Evolutionary conservation across 768 basidiomycete genomes (phyloP), one percentile per base, ranked within the genome.

Genomic region (Lactarius sp.): DNA sequence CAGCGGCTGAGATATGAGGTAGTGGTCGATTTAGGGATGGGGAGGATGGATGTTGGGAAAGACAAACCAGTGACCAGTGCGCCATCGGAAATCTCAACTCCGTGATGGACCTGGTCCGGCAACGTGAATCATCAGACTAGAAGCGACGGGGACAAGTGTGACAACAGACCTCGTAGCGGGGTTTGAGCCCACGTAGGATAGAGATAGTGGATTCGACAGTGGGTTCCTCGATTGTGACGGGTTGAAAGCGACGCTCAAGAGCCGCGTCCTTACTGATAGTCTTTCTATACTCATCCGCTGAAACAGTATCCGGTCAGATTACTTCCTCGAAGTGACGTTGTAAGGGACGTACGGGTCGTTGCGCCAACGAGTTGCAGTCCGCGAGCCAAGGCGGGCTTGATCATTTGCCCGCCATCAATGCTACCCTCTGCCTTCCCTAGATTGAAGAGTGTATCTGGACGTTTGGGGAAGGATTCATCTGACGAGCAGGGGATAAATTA

Each of bases 251-350:
- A 16, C 92, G 83, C 69, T 94, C 93, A 2, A 96, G 84, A 0
- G 94, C 94, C 0, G 92, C 88, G 61, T 95, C 94, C 74, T 94
- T 95, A 52, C 85, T 89, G 42, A 97, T 97, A 0, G 89, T 91
- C 74, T 95, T 93, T 34, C 90, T 81, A 69, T 94, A 94, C 72
- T 95, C 92, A 66, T 94, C 92, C 47, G 90, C 85, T 88, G 66
- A 47, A 27, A 18, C 20, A 27, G 34, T 18, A 33, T 52, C 42
- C 14, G 36, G 52, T 60, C 16, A 27, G 8, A 2, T 16, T 18
- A 13, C n/a, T 12, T 10, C 6, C 2, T 10, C 33, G 8, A 39
- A 53, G 62, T 7, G 49, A 37, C 55, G 39, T 18, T 39, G 34
- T 42, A 37, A 47, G 2, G 22, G 5, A 78, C 86, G 62, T 73